Conservation (phyloP, 371 early-diverging fungal genomes). For the Thermomucor indicae-seudaticae region DNA sequence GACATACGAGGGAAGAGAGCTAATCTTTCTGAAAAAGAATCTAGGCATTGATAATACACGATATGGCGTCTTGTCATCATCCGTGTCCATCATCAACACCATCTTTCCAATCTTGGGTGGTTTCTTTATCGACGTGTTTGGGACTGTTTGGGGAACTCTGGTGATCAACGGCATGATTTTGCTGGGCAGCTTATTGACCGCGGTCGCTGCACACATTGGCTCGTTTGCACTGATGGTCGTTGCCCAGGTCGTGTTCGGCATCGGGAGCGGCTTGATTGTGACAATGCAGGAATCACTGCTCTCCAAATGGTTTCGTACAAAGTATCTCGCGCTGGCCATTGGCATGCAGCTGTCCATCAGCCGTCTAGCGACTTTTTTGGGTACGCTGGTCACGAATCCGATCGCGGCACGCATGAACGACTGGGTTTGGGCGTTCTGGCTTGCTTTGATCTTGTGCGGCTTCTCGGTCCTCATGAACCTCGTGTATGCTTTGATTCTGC, state of each 20-base stretch:
- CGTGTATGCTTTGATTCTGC: constrained; percentile 39
- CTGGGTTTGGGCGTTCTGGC: constrained; percentile 53
- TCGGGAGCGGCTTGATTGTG: constrained; percentile 52
- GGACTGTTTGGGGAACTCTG: constrained; percentile 45
- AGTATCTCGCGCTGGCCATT: constrained; percentile 28
- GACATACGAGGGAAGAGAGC: background rate
- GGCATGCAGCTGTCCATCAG: constrained; percentile 53
- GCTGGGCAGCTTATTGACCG: constrained; percentile 43
- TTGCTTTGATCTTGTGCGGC: constrained; percentile 40
- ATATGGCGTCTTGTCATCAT: constrained; percentile 48
- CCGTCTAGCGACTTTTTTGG: constrained; percentile 47
- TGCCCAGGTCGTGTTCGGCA: constrained; percentile 50
- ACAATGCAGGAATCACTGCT: constrained; percentile 58
- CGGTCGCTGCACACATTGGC: constrained; percentile 34
- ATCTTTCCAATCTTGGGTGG: constrained; percentile 52
- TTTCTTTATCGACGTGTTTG: constrained; percentile 45
- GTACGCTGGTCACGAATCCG: constrained; percentile 41
- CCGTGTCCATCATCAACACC: constrained; percentile 50
- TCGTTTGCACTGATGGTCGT: constrained; percentile 42
- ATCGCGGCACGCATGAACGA: constrained; percentile 36
- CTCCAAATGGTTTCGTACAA: constrained; percentile 54
- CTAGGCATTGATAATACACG: constrained; percentile 41
- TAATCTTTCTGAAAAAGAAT: constrained; percentile 15
- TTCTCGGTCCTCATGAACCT: constrained; percentile 44
- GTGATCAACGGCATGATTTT: constrained; percentile 38